These are phyloP conservation scores for Tolypocladium tundrense DNA, from an alignment of 2,329 filamentous ascomycete species.

Conservation along the genomic window DNA sequence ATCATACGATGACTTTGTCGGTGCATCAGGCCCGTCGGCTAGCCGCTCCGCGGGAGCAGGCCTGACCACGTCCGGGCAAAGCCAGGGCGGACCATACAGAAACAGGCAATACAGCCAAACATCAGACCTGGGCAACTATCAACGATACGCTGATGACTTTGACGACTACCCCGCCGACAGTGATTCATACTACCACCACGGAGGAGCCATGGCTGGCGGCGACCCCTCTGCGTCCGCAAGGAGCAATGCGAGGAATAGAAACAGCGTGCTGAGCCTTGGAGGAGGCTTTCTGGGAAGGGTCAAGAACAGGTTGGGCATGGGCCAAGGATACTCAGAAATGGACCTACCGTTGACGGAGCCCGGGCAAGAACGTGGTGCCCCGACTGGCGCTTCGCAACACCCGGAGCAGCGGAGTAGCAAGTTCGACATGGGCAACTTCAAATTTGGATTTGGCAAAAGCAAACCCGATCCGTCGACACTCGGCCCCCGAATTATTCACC, in stretches of 20 bases:
- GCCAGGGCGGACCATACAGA: conserved; percentile 31
- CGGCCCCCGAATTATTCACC: conserved; percentile 82
- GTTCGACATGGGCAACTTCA: conserved; percentile 69
- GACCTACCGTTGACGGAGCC: conserved; percentile 87
- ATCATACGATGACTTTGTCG: conserved; percentile 92
- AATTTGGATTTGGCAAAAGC: conserved; percentile 77
- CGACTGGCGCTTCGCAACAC: conserved; percentile 30
- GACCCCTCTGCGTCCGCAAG: conserved; percentile 26
- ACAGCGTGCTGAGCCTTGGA: conserved; percentile 79
- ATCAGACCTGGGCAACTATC: conserved; percentile 77
- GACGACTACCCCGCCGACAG: conserved; percentile 74
- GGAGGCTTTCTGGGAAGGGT: conserved; percentile 79
- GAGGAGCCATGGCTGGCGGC: conserved; percentile 49
- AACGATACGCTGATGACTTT: conserved; percentile 78
- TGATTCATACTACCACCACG: conserved; percentile 74
- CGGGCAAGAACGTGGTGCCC: conserved; percentile 27
- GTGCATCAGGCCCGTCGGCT: conserved; percentile 39
- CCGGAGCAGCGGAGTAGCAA: conserved; percentile 39
- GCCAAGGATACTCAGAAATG: conserved; percentile 90
- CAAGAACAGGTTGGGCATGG: conserved; percentile 87
- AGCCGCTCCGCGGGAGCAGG: conserved; percentile 26
- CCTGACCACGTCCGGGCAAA: conserved; percentile 7
- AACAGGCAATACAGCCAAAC: conserved; percentile 58
- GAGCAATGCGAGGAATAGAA: conserved; percentile 61
- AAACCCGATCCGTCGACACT: conserved; percentile 85